Base-by-base conservation (phyloP, 2,329 filamentous ascomycete genomes). In the Trichoderma sp. region DNA sequence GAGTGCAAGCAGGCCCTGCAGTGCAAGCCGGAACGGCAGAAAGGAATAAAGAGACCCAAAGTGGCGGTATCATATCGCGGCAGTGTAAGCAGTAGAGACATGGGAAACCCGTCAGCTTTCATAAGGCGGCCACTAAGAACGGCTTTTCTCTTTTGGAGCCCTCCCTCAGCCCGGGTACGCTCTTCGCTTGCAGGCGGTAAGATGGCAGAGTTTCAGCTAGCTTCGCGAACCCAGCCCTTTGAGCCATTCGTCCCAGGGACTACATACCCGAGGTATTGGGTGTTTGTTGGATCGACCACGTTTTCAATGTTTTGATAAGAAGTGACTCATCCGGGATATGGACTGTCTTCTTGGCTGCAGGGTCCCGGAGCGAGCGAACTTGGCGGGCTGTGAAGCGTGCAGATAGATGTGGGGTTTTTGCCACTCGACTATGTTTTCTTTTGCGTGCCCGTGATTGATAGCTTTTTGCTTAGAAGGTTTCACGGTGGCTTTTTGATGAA, bases 111-210 rank as follows among this genome's bases (percentile, higher is more conserved):
- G 61, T 63, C 61, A 63, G 61, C 36, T 63, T 43, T 43, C 61
- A 63, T 12, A 47, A 63, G 61, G 61, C 61, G 61, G 61, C 36
- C 61, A 63, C 61, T 63, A 63, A 63, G 34, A 62, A 62, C 14
- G 18, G 36, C 36, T 18, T 9, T 30, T 15, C 6, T 57, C 53
- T 39, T 39, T 39, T 39, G 36, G 36, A 18, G 26, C 24, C 14
- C 14, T 24, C 53, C n/a, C 43, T 24, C 24, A 30, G 26, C 53
- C 26, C 26, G 26, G 26, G 4, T 30, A 43, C 39, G 39, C 39
- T 9, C 39, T 43, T 15, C 18, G 26, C 24, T 28, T 28, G 53
- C 7, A 57, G 15, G 15, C 15, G 24, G 11, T 26, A 47, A 47
- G 21, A 18, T 63, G 6, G 24, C 4, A 63, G 39, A 47, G 61